A percentile compares a stretch with the other conserved stretches of the same genome.
These are phyloP conservation scores for Murraya paniculata DNA, from an alignment of 345 rosid species.

Conservation along the genomic window DNA sequence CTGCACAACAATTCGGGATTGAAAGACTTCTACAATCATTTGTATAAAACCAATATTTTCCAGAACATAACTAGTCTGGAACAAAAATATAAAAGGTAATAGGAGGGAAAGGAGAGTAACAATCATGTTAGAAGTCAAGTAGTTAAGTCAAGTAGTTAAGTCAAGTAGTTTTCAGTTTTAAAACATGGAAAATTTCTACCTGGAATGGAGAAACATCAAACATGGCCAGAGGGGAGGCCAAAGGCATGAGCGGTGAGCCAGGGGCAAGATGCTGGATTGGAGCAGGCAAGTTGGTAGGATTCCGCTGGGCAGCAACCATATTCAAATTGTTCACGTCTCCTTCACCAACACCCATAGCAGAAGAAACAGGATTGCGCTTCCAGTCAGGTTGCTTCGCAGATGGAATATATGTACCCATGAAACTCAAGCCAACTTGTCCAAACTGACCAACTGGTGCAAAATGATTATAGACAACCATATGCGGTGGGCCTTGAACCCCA, in stretches of 20 bases:
- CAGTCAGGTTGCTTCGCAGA: constrained; percentile 94
- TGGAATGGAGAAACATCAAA: constrained; percentile 95
- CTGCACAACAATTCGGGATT: background rate
- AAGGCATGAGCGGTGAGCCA: constrained; percentile 66
- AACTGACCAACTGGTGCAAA: constrained; percentile 97
- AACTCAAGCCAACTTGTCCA: constrained; percentile 92
- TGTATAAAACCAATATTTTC: background rate
- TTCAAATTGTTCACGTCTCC: constrained; percentile 61
- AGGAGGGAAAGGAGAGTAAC: background rate
- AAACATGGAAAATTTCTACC: constrained; percentile 39
- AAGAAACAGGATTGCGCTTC: constrained; percentile 73
- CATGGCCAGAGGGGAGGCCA: constrained; percentile 81
- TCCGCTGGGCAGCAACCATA: constrained; percentile 55
- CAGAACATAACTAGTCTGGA: background rate
- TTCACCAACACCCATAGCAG: constrained; percentile 58
- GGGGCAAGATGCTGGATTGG: constrained; percentile 80
- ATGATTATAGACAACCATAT: constrained; percentile 96
- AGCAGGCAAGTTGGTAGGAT: constrained; percentile 52
- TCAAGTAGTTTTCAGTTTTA: background rate
- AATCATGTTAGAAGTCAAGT: background rate
- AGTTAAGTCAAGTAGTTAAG: too few species aligned
- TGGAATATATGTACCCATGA: constrained; percentile 91
- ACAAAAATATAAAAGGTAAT: background rate
- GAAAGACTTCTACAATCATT: background rate
- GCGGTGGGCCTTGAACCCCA: constrained; percentile 92